These are phyloP conservation scores for Ogataea minuta DNA, from an alignment of 805 yeast genomes.

Conservation along the genomic window DNA sequence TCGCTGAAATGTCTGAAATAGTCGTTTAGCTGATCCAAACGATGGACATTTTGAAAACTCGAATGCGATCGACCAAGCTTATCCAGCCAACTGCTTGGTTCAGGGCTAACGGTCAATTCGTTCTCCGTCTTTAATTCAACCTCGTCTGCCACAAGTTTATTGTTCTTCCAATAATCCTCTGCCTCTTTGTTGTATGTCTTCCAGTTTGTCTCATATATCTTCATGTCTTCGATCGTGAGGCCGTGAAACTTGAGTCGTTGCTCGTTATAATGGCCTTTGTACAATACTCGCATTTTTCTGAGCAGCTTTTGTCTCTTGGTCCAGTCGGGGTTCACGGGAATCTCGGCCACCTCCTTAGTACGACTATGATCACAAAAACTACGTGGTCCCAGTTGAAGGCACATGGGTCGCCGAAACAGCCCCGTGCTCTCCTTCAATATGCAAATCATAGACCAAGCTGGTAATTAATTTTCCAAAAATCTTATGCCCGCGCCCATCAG, in stretches of 20 bases:
- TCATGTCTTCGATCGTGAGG: constrained; percentile 2
- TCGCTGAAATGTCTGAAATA: constrained; percentile 3
- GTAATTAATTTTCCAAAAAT: constrained; percentile 2
- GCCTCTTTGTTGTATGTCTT: background rate
- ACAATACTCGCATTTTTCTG: constrained; percentile 1
- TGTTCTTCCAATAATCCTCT: constrained; percentile 6
- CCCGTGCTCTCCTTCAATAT: constrained; percentile 1
- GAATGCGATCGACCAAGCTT: background rate
- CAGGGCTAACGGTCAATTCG: background rate
- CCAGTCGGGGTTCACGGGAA: constrained; percentile 10
- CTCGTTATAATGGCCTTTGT: background rate
- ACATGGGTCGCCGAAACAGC: constrained; percentile 3
- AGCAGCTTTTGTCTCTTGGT: constrained; percentile 10
- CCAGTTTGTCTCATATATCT: constrained; percentile 1
- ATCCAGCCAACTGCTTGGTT: background rate
- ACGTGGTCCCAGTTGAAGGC: background rate
- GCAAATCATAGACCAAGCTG: background rate
- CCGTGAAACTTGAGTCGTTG: background rate
- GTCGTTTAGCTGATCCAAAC: constrained; percentile 2
- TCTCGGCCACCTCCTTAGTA: background rate
- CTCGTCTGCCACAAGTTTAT: too few relatives aligned
- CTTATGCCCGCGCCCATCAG: background rate
- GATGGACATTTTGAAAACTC: background rate
- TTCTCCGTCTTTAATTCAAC: background rate
- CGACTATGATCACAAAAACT: background rate